phyloP scores from a whole-genome alignment of 805 yeast genomes.

The Pichia gijzeniarum region DNA sequence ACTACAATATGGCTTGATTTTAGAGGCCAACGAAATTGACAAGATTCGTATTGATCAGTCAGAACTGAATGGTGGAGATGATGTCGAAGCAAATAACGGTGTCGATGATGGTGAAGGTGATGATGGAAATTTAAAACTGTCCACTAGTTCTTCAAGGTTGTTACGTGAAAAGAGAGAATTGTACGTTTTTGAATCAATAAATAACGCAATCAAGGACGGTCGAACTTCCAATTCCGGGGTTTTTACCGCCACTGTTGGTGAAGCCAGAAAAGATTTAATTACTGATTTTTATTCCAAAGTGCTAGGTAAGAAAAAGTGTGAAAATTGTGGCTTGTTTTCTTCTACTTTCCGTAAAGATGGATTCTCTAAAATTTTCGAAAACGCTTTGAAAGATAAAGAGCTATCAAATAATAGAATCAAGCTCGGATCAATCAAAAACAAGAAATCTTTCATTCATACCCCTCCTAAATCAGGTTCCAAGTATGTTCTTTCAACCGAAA shows the following conservation, averaged over 20 bases:
- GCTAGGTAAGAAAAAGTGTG: constrained; percentile 79
- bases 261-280: constrained; percentile 71
- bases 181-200: constrained; percentile 66
- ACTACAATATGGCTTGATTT: constrained; percentile 81
- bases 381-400: constrained; percentile 77
- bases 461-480: constrained; percentile 67
- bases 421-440: constrained; percentile 27
- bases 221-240: constrained; percentile 61
- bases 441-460: constrained; percentile 33
- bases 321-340: constrained; percentile 92
- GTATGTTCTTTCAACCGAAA: constrained; percentile 82
- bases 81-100: constrained; percentile 39
- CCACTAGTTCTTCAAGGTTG: constrained; percentile 29
- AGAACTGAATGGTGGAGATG: constrained; percentile 21
- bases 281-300: constrained; percentile 71
- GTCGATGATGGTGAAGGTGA: constrained; percentile 32
- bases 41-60: constrained; percentile 38
- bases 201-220: constrained; percentile 70
- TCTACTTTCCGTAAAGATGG: constrained; percentile 96
- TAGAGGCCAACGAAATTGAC: constrained; percentile 72
- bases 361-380: constrained; percentile 84
- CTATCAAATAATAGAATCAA: constrained; percentile 72
- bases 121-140: constrained; percentile 20
- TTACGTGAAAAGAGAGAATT: constrained; percentile 55
- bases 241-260: constrained; percentile 77